Evolutionary conservation across 2,329 filamentous ascomycete species (phyloP), one percentile per base, ranked within the genome.

Genomic region (Biscogniauxia marginata): DNA sequence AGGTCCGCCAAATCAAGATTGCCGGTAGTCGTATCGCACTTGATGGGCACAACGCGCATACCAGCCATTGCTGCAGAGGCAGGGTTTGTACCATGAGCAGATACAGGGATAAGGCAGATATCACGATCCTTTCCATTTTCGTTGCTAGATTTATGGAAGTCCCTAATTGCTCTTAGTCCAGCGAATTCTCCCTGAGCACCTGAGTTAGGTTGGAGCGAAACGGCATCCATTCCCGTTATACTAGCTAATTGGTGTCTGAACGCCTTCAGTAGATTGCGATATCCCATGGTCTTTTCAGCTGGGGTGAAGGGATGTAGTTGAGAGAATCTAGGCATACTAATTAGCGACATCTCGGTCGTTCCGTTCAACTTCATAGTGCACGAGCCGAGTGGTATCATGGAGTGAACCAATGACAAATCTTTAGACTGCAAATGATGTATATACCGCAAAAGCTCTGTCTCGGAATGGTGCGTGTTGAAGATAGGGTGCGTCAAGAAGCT

Each of bases 291-390:
- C 61, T 87, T 81, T 47, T 84, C 76, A 0, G 77, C 67, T 0
- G 89, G 88, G 39, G 87, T 84, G 67, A 92, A 91, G 0, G 93
- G 93, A 75, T 98, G 93, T 30, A 96, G 80, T 59, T 88, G 85
- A 45, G 89, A 83, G 68, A 93, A 91, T 50, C 87, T 84, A 0
- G 87, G 85, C 75, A 86, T 88, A 0, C 90, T 90, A 54, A 97
- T 82, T 7, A 93, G 89, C 16, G 90, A 83, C 93, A 98, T 97
- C 77, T 97, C 91, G 0, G 90, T 90, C 3, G 93, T 95, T 45
- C 89, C 90, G 72, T 97, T 97, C 52, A 97, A 85, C 80, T 98
- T 98, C 93, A 98, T 98, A 13, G 93, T 98, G 79, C 93, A 98
- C 1, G 93, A 97, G 19, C 93, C 93, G 1, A 98, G 84, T 2